A percentile compares a stretch with the other conserved stretches of the same genome.
Conservation (phyloP, 73 alveolate genomes). For the Tetrahymena thermophila region DNA sequence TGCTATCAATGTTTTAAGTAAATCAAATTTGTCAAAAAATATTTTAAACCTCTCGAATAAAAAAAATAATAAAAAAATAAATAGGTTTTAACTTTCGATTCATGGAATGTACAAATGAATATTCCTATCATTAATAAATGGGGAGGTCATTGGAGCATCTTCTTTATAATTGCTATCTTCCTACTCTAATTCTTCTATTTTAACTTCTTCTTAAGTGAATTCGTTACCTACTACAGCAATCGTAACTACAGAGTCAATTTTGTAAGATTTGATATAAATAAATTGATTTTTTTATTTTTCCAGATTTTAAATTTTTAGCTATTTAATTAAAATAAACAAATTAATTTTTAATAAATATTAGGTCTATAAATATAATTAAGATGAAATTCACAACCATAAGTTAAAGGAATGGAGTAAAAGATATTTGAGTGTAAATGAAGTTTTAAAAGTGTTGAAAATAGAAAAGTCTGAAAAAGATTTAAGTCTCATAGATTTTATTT, state of each 20-base stretch:
- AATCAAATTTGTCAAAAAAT: not conserved
- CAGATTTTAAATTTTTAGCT: no score
- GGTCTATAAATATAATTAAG: not conserved
- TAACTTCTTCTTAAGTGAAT: not conserved
- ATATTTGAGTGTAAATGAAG: not conserved
- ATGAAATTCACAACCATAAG: not conserved
- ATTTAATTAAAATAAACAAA: no score
- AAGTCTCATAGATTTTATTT: not conserved
- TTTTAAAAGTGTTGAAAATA: not conserved
- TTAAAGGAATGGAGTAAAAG: not conserved
- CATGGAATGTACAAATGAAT: not conserved
- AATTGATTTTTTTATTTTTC: no score
- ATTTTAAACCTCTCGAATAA: no score
- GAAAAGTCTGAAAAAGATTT: not conserved
- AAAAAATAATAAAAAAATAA: not conserved
- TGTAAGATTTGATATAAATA: not conserved
- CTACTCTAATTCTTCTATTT: not conserved
- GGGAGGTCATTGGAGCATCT: not conserved
- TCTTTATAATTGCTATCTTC: not conserved
- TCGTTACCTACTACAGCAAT: not conserved
- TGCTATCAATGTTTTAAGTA: not conserved
- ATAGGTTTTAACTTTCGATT: not conserved
- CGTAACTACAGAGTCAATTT: not conserved
- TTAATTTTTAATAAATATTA: not conserved
- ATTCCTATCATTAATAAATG: not conserved